Conservation (phyloP, 1,284 basidiomycete species). For the Fistulina hepatica region DNA sequence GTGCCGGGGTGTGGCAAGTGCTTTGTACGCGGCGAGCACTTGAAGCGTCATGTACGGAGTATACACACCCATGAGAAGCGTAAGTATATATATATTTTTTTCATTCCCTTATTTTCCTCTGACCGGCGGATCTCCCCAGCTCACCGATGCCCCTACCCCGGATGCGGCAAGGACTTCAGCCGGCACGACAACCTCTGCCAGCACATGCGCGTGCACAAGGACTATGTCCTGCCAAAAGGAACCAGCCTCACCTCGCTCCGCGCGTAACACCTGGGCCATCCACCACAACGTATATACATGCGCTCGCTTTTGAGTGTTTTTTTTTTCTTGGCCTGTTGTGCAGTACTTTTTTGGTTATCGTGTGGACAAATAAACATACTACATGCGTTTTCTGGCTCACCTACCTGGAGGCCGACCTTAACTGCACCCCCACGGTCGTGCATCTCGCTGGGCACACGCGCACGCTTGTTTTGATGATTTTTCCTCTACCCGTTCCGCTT, state of each 20-base stretch:
- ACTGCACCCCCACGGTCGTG: no score
- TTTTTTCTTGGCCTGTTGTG: no score
- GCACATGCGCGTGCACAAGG: conserved; percentile 54
- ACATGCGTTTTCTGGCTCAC: no score
- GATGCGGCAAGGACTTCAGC: conserved; percentile 75
- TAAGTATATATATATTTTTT: conserved; percentile 32
- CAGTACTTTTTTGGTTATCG: no score
- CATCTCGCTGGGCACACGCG: no score
- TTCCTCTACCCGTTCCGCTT: no score
- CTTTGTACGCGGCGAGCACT: conserved; percentile 67
- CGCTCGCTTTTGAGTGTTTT: no score
- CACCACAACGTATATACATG: no score
- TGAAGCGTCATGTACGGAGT: conserved; percentile 67
- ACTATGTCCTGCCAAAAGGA: conserved; percentile 24
- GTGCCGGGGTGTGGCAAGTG: conserved; percentile 71
- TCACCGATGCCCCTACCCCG: conserved; percentile 64
- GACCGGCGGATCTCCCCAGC: conserved; percentile 32
- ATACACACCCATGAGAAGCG: conserved; percentile 79
- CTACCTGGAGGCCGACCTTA: no score
- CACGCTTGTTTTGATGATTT: no score
- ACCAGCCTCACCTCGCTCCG: not conserved
- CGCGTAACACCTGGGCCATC: no score
- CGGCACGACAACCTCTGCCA: conserved; percentile 78
- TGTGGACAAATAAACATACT: no score
- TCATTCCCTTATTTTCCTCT: conserved; percentile 6